Percentiles rank a stretch among this genome's conserved stretches.
Evolutionary conservation across 2,329 filamentous ascomycete species (phyloP).

Genomic region (Trichoderma sp.): DNA sequence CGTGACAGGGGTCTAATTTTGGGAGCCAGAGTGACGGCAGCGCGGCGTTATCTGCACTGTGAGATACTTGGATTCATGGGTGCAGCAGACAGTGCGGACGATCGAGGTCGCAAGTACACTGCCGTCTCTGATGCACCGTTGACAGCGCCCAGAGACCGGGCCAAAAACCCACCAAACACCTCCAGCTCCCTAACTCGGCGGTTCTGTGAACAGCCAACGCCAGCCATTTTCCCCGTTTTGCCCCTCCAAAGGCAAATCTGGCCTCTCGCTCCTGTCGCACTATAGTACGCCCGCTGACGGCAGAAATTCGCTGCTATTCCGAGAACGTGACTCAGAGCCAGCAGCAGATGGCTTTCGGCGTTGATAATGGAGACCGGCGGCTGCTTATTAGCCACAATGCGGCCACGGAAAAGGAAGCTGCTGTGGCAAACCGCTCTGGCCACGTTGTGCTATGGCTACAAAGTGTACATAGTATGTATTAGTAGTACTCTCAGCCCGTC

Average conservation of each 20-base stretch:
- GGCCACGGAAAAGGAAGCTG: constrained; percentile 1
- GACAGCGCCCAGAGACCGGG: neutral
- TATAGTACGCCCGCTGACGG: constrained; percentile 1
- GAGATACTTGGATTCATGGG: no score
- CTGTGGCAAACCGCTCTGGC: neutral
- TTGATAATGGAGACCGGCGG: neutral
- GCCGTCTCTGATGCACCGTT: neutral
- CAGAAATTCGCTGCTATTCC: constrained; percentile 8
- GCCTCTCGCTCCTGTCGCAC: neutral
- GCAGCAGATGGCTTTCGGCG: neutral
- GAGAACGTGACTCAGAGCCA: constrained; percentile 13
- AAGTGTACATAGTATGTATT: no score
- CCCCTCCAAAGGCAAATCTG: constrained; percentile 20
- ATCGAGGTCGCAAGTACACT: neutral
- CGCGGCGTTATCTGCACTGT: neutral
- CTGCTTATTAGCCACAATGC: neutral
- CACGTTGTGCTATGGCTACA: neutral
- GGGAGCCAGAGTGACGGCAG: neutral
- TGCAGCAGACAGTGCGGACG: no score
- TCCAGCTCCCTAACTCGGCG: constrained; percentile 10
- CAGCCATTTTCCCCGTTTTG: constrained; percentile 11
- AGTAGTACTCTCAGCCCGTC: no score
- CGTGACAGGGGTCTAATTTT: constrained; percentile 28
- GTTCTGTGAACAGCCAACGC: neutral
- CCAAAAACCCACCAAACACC: neutral